Evolutionary conservation across 768 basidiomycete species (phyloP), one percentile per base, ranked within the genome.

Genomic region (Pleurotus sapidus): DNA sequence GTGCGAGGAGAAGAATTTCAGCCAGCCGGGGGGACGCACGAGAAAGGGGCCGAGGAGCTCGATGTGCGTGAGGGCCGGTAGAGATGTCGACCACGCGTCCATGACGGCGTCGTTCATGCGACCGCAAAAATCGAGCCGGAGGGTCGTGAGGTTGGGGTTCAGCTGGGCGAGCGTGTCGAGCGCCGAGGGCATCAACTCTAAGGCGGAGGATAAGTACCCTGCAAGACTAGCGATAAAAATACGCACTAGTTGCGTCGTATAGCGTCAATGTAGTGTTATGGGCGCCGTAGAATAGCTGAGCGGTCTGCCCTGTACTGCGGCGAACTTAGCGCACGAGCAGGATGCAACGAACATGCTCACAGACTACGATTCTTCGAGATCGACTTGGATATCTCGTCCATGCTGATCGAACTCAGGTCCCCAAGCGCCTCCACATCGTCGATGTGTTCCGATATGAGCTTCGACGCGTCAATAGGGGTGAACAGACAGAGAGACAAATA

Each of bases 21-120:
- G 73, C 96, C 96, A 98, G 0, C 81, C 83, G 0, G 79, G 73
- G 6, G 80, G 72, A 18, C 87, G 85, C 37, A 97, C 88, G 20
- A 94, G 84, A 72, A 93, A 95, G 2, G 94, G 94, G 0, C 91
- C 96, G 11, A 92, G 83, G 14, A 99, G 88, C 68, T 89, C 87
- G 12, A 99, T 64, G 34, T 83, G 82, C 4, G 73, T 80, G 40
- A 99, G 82, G 12, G 82, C 68, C 1, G 84, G 86, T 27, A 99
- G 78, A 0, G 80, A 79, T 4, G 71, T 76, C 42, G 77, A 77
- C 80, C 92, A 91, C 23, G 81, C 69, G 14, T 71, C 65, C 47
- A 92, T 70, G 40, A 86, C 82, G 0, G 73, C 59, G 61, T 87
- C 83, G 54, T 89, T 81, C 58, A 98, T 79, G 34, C 87, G 84